Conservation (phyloP, 192 early-diverging fungal genomes). For the Umbelopsis sp. region DNA sequence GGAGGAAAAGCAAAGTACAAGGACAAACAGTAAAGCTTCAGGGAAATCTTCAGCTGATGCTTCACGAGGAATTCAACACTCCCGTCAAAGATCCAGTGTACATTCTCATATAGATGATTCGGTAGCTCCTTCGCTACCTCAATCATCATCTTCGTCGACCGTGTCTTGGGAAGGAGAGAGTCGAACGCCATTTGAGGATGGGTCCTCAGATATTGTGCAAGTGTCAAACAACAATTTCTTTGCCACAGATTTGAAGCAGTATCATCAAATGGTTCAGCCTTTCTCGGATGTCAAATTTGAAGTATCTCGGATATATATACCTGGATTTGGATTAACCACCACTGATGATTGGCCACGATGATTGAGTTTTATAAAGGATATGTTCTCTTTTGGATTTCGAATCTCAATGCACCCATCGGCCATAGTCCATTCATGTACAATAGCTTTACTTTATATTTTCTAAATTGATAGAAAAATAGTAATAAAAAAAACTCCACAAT, state of each 20-base stretch:
- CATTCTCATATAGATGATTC: background rate
- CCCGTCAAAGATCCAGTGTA: no score
- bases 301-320: slow-evolving; percentile 1
- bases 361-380: background rate
- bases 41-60: no score
- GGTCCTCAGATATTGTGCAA: background rate
- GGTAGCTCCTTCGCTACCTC: background rate
- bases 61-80: no score
- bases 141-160: slow-evolving; percentile 6
- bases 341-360: slow-evolving; percentile 3
- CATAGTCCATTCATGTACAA: background rate
- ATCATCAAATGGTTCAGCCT: background rate
- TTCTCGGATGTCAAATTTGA: slow-evolving; percentile 9
- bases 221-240: background rate
- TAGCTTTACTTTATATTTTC: background rate
- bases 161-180: slow-evolving; percentile 8
- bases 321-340: background rate
- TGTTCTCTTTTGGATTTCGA: no score
- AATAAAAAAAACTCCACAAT: no score
- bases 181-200: background rate
- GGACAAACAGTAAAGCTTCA: background rate
- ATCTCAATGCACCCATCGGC: background rate
- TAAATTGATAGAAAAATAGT: background rate
- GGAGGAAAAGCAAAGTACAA: slow-evolving; percentile 30
- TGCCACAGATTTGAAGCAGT: background rate